Base-by-base conservation (phyloP, 805 yeast genomes). In the Wickerhamomyces subpelliculosus region DNA sequence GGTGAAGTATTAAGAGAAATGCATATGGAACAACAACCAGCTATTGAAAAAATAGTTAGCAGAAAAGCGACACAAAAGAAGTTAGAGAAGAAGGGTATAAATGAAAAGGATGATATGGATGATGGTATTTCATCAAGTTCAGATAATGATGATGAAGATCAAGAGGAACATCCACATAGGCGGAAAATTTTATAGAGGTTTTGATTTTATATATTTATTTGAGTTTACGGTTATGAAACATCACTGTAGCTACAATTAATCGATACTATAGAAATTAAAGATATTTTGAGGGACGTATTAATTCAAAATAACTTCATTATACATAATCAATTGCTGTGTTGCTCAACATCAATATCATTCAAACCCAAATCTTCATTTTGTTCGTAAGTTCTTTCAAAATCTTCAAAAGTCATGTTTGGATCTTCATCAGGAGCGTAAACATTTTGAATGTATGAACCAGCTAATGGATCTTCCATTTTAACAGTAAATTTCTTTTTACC, bases 371-470 rank as follows among this genome's bases (percentile, higher is more conserved):
- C 90, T 56, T 93, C 98, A 58, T 93, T 88, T 62, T 89, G 94
- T 54, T 86, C 83, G 29, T 70, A 67, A 3, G 95, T 80, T 69
- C 99, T 84, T 49, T 87, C 95, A 50, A 77, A 86, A 41, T 93
- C 96, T 63, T 84, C 96, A 43, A 84, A 75, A 30, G 60, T 70
- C 97, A 93, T 93, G 58, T 90, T 86, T 47, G 99, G 99, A 64
- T 93, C 99, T 30, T 76, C 75, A 64, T 93, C 99, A 21, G 99
- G 99, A 26, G 99, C 99, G 57, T 89, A 93, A n/a, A 90, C 93
- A 57, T 93, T 93, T 64, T 93, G 99, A 45, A 93, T 84, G 55
- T 93, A 93, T 1, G 96, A 87, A 5, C 95, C 82, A 16, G 97
- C 96, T 52, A 93, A 65, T 7, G 99, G 98, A 62, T 93, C 99